Base-by-base conservation (phyloP, 2,329 filamentous ascomycete genomes). In the Cercospora janseana region DNA sequence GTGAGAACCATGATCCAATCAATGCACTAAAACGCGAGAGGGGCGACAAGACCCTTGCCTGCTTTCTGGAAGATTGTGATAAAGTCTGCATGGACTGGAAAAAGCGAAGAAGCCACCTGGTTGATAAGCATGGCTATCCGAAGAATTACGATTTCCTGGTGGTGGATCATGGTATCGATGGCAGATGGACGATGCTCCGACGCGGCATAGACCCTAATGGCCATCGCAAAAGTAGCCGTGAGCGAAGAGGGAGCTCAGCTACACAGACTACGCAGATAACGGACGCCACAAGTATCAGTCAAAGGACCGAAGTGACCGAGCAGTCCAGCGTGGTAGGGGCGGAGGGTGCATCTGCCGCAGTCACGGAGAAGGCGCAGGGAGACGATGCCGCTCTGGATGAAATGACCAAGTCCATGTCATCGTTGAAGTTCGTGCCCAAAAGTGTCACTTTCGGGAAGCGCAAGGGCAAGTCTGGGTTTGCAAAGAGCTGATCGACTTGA, bases 91-190 rank as follows among this genome's bases (percentile, higher is more conserved):
- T 81, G 48, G 90, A 87, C 3, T 83, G 86, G 23, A 83, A 88
- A 63, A 97, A 95, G 70, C 81, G 93, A 35, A 80, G 88, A 26
- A 81, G 88, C 67, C 92, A 98, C 74, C 77, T 95, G 58, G 88
- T 95, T 59, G 91, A 95, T 74, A 96, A 95, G 72, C 93, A 98
- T 70, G 79, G 85, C 72, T 98, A 93, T 65, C 92, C 91, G 1
- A 62, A 76, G 71, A 87, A 88, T 62, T 95, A 90, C 71, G 92
- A 94, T 69, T 95, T 94, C 63, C 82, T 83, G 42, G 81, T 97
- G 45, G 86, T 94, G 2, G 88, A 90, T 58, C 83, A 88, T 55
- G 93, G 93, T n/a, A 87, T 96, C 54, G 92, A 96, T 63, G 85
- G 85, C 40, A 81, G 88, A 44, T 83, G 77, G 34, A 95, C 89